Percentiles rank a stretch among this genome's conserved stretches.
phyloP scores from a whole-genome alignment of 345 rosid genomes.

The Clarkia xantiana region DNA sequence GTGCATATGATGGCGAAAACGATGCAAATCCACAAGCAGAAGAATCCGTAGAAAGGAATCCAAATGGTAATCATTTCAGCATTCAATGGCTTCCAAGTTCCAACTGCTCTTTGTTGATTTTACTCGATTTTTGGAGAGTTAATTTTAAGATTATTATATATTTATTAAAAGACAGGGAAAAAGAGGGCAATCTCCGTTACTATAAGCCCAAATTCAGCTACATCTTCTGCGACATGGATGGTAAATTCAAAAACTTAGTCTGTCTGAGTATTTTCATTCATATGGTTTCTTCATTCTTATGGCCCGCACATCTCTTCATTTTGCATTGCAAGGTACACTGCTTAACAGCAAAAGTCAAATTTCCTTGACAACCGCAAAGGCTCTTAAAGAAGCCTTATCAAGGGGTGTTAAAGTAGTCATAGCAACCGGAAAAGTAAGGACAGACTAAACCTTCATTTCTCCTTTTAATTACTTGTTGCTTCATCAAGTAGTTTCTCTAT shows the following conservation, averaged over 20 bases:
- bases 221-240: slow-evolving; percentile 98
- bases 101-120: slow-evolving; percentile 1
- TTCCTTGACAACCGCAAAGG: slow-evolving; percentile 50
- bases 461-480: not conserved
- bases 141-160: not conserved
- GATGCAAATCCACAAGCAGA: slow-evolving; percentile 21
- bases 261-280: slow-evolving; percentile 4
- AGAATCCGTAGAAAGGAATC: slow-evolving; percentile 24
- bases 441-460: not conserved
- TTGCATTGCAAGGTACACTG: slow-evolving; percentile 47
- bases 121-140: slow-evolving; percentile 5
- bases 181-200: slow-evolving; percentile 71
- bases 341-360: slow-evolving; percentile 70
- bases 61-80: slow-evolving; percentile 38
- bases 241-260: slow-evolving; percentile 20
- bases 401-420: slow-evolving; percentile 86
- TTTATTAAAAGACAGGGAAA: slow-evolving; percentile 73
- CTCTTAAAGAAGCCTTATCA: slow-evolving; percentile 70
- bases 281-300: slow-evolving; percentile 2
- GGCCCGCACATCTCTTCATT: slow-evolving; percentile 9
- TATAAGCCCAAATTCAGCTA: slow-evolving; percentile 85
- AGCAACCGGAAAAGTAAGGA: slow-evolving; percentile 83
- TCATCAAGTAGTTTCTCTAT: too few relatives aligned
- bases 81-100: not conserved
- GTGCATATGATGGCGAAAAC: slow-evolving; percentile 48